phyloP scores from a whole-genome alignment of 345 rosid genomes.

The Heritiera littoralis region DNA sequence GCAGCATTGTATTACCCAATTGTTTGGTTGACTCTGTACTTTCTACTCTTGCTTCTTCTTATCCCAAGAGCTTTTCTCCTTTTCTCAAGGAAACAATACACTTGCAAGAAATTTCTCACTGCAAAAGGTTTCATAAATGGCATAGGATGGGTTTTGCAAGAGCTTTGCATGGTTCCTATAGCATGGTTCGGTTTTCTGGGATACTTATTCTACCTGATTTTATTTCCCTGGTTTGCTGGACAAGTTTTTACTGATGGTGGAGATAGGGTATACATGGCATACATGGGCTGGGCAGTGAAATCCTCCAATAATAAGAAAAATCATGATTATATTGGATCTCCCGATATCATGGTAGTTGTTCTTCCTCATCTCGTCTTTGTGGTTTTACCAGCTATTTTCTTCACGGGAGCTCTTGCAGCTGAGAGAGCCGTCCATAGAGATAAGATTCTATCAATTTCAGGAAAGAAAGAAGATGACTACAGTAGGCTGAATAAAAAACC shows the following conservation, averaged over 20 bases:
- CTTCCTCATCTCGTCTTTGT: constrained; percentile 76
- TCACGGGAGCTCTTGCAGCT: constrained; percentile 58
- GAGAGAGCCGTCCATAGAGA: constrained; percentile 67
- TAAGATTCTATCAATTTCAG: constrained; percentile 46
- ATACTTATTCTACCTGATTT: constrained; percentile 61
- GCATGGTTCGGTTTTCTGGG: constrained; percentile 69
- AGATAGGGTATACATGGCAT: constrained; percentile 72
- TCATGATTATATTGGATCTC: constrained; percentile 63
- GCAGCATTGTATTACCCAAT: constrained; percentile 66
- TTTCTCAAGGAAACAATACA: constrained; percentile 54
- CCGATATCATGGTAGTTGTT: constrained; percentile 83
- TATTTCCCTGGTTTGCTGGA: constrained; percentile 79
- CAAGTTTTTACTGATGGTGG: constrained; percentile 59
- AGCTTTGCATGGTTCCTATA: constrained; percentile 61
- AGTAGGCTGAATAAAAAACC: constrained; percentile 35
- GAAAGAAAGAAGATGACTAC: constrained; percentile 78
- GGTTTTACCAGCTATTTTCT: constrained; percentile 61
- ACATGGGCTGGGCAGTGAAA: constrained; percentile 77
- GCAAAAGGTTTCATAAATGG: constrained; percentile 50
- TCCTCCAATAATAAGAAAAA: constrained; percentile 31
- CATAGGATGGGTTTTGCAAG: constrained; percentile 65
- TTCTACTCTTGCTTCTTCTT: constrained; percentile 48
- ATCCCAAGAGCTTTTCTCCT: constrained; percentile 57
- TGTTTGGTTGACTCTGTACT: constrained; percentile 55
- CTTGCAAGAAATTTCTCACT: constrained; percentile 47